Evolutionary conservation across 768 basidiomycete genomes (phyloP), one percentile per base, ranked within the genome.

Genomic region (Boletus coccyginus): DNA sequence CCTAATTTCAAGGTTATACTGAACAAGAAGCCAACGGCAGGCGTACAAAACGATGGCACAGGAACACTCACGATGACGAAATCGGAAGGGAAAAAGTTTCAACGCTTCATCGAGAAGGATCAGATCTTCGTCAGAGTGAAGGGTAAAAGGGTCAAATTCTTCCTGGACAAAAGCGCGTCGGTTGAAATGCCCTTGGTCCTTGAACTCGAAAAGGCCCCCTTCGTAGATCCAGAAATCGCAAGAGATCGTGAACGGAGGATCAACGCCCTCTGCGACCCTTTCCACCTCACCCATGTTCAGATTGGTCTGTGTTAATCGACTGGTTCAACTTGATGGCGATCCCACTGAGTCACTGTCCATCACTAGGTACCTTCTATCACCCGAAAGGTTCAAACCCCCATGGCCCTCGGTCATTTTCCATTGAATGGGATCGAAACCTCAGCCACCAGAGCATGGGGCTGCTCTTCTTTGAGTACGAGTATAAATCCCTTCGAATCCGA

Each of bases 381-480:
- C 62, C 70, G 3, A 29, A 19, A n/a, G 46, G 33, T 40, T 62
- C 68, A 27, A 29, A 59, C 9, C 71, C 65, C 9, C 70, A 70
- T 43, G 62, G 62, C 17, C 69, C 77, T 17, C 80, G 84, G 10
- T 74, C 77, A 3, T 92, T 88, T 66, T 91, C 88, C 0, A 72
- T 84, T 5, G 91, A 92, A 70, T 90, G 84, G 80, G 81, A 87
- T 52, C 70, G 77, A 40, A 73, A 81, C 41, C 84, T 81, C 56
- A 67, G 71, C 40, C 57, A 62, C 9, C 59, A 75, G 42, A 77
- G 81, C 36, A 75, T 78, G 33, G 87, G 79, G 0, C 78, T 80
- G 67, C 67, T 91, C 19, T 68, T 74, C 33, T 83, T 92, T 35
- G 81, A 87, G 52, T 90, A 89, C 60, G 84, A 84, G 31, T 81